Evolutionary conservation across 169 alveolate genomes (phyloP).

Genomic region (Plasmodium fragile): DNA sequence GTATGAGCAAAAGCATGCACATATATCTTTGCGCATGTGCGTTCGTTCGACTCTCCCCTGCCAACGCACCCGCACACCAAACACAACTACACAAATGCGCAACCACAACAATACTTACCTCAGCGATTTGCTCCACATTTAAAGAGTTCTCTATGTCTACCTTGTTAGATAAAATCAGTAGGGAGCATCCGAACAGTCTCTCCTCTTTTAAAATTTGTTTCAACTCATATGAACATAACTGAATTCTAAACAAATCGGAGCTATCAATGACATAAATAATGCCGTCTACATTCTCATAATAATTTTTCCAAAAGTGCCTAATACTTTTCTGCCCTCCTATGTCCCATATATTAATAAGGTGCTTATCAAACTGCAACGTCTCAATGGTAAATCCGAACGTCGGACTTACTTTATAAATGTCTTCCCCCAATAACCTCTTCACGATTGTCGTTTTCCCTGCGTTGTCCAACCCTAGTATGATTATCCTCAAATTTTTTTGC

Average conservation of each 20-base stretch:
- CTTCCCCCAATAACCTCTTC: slow-evolving; percentile 94
- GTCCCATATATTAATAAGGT: slow-evolving; percentile 97
- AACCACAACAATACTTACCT: slow-evolving; percentile 47
- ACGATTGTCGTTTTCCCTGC: slow-evolving; percentile 98
- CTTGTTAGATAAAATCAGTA: slow-evolving; percentile 74
- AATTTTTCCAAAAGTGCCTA: slow-evolving; percentile 99
- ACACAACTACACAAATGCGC: not conserved
- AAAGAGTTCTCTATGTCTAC: slow-evolving; percentile 55
- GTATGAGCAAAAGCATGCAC: not conserved
- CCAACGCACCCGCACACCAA: not conserved
- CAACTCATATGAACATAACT: slow-evolving; percentile 96
- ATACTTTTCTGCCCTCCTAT: slow-evolving; percentile 99
- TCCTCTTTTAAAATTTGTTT: slow-evolving; percentile 94
- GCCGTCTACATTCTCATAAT: slow-evolving; percentile 99
- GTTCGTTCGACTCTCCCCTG: not conserved
- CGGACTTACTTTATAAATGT: slow-evolving; percentile 92
- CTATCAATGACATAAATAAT: slow-evolving; percentile 98
- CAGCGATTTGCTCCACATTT: slow-evolving; percentile 75
- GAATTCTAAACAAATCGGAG: slow-evolving; percentile 96
- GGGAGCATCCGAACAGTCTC: slow-evolving; percentile 90
- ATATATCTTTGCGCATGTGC: not conserved
- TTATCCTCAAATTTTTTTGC: slow-evolving; percentile 95
- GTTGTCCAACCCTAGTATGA: slow-evolving; percentile 96
- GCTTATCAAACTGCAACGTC: slow-evolving; percentile 89
- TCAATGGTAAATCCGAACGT: slow-evolving; percentile 97